phyloP scores from a whole-genome alignment of 257 asterid species.

The Solanum pimpinellifolium region DNA sequence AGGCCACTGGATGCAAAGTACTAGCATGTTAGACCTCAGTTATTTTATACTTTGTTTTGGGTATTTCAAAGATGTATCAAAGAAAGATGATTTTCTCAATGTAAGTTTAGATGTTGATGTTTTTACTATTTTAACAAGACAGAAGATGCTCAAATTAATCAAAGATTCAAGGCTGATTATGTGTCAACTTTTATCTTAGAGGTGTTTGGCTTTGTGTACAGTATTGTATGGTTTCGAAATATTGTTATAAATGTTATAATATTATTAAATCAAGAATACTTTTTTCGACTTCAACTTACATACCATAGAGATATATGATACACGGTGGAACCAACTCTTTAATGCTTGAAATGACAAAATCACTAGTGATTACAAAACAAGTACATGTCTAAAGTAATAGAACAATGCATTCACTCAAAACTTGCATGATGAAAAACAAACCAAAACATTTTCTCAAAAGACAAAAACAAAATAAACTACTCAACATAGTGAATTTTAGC shows the following conservation, averaged over 20 bases:
- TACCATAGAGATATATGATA: background rate
- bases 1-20: background rate
- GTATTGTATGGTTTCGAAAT: background rate
- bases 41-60: background rate
- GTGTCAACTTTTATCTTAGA: background rate
- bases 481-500: background rate
- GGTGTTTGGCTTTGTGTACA: background rate
- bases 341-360: background rate
- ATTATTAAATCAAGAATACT: too few relatives aligned
- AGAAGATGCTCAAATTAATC: background rate
- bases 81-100: background rate
- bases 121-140: background rate
- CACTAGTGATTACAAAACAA: background rate
- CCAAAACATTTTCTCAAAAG: background rate
- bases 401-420: background rate
- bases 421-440: background rate
- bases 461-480: background rate
- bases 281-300: background rate
- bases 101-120: background rate
- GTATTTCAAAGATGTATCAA: background rate
- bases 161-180: background rate
- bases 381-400: background rate
- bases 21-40: background rate
- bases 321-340: rapidly evolving
- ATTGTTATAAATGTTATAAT: too few relatives aligned